These are phyloP conservation scores for Fusarium armeniacum DNA, from an alignment of 2,329 filamentous ascomycete genomes.

Conservation along the genomic window DNA sequence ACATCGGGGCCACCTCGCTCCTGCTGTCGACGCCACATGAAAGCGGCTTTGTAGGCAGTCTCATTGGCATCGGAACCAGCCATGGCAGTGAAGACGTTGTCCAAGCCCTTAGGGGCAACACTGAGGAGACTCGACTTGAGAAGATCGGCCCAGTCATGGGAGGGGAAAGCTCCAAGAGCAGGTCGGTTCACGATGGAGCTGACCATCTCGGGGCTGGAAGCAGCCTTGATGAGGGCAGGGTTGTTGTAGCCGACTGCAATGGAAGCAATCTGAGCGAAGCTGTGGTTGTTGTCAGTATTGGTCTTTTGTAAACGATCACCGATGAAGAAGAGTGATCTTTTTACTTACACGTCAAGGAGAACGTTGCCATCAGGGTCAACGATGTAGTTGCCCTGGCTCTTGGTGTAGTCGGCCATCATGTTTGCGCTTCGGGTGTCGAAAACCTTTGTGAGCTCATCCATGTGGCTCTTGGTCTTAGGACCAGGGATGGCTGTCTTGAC, in stretches of 20 bases:
- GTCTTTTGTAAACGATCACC: not conserved
- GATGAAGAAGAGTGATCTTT: not conserved
- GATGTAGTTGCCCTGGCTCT: conserved; percentile 85
- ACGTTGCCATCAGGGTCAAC: conserved; percentile 79
- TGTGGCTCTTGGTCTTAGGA: conserved; percentile 77
- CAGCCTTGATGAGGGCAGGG: conserved; percentile 77
- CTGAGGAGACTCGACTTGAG: conserved; percentile 84
- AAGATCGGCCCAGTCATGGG: conserved; percentile 84
- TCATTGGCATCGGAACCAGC: conserved; percentile 94
- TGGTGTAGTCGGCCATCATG: conserved; percentile 82
- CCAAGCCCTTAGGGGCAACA: conserved; percentile 84
- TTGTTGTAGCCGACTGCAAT: conserved; percentile 97
- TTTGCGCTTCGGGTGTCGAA: conserved; percentile 91
- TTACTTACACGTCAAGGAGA: conserved; percentile 76
- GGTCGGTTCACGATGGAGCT: conserved; percentile 88
- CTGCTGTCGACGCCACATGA: conserved; percentile 89
- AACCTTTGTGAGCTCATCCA: conserved; percentile 79
- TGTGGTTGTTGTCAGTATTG: conserved; percentile 51
- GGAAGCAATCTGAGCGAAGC: conserved; percentile 91
- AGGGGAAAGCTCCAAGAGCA: conserved; percentile 91
- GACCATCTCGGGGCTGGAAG: conserved; percentile 82
- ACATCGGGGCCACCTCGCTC: conserved; percentile 83
- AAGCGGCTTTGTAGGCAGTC: conserved; percentile 93
- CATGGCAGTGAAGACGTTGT: conserved; percentile 93
- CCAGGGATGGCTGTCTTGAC: conserved; percentile 78